Evolutionary conservation across 176 grass and related monocot genomes (phyloP), one percentile per base, ranked within the genome.

Genomic region (Poa pratensis): DNA sequence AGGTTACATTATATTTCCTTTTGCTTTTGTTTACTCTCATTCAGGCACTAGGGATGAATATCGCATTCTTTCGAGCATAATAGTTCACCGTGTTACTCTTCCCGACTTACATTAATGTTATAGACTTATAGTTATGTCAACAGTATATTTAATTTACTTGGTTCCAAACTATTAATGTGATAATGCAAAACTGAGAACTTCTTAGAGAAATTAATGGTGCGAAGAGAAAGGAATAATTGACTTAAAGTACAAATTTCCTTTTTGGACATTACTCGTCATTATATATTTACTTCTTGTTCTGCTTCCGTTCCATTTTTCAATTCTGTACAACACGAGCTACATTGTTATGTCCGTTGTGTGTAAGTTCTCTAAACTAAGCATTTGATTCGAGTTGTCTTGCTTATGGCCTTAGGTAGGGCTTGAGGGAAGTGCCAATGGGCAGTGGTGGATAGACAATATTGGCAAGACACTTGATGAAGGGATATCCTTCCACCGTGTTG

Each of bases 361-460:
- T 73, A 46, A 46, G 3, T 86, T 81, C 12, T 80, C 17, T 64
- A 88, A 16, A 49, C 27, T 18, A 20, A 30, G 57, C 12, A 43
- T 84, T 80, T 84, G 49, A 80, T 84, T 69, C 49, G 80, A 34
- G 2, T 80, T 80, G 45, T 74, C 75, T 52, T 79, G n/a, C n/a
- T 75, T 75, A 50, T 87, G 85, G 37, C 83, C 61, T 79, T 92
- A 92, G 95, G 93, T 95, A 89, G 95, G 95, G 22, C 93, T 98
- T 43, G 95, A 98, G 91, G 93, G 95, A 22, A 98, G 93, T 86
- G 76, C 86, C 63, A 95, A 95, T 88, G 91, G 95, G 40, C 91
- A 98, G 50, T 98, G 95, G 95, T 98, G 95, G 95, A 89, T 98
- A 69, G 91, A 93, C 45, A 87, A 85, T 86, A 98, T 98, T 73